Evolutionary conservation across 805 yeast genomes (phyloP).

Genomic region (Wickerhamiella azyma): DNA sequence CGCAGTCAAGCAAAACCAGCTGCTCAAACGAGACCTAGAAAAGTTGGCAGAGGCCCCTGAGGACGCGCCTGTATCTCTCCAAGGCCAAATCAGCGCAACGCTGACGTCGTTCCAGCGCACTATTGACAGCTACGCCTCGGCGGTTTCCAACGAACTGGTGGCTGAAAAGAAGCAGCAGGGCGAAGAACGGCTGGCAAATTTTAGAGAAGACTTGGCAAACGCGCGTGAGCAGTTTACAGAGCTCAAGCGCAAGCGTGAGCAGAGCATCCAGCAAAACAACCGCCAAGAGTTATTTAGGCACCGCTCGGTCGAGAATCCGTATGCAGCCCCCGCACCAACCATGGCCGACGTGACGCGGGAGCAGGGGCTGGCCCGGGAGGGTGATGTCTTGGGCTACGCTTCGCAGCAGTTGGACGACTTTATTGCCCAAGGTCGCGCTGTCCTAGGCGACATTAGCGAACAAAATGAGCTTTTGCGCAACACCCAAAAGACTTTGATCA

Average conservation of each 20-base stretch:
- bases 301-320: slow-evolving; percentile 28
- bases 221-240: slow-evolving; percentile 38
- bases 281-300: slow-evolving; percentile 45
- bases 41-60: slow-evolving; percentile 44
- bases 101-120: slow-evolving; percentile 64
- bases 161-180: slow-evolving; percentile 43
- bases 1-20: slow-evolving; percentile 72
- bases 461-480: slow-evolving; percentile 61
- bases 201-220: slow-evolving; percentile 32
- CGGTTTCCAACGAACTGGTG: slow-evolving; percentile 45
- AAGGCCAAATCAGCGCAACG: slow-evolving; percentile 66
- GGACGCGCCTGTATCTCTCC: slow-evolving; percentile 60
- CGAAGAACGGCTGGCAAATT: slow-evolving; percentile 44
- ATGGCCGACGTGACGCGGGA: slow-evolving; percentile 26
- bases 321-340: slow-evolving; percentile 12
- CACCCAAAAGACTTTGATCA: slow-evolving; percentile 50
- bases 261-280: slow-evolving; percentile 32
- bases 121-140: slow-evolving; percentile 48
- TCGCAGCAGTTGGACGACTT: slow-evolving; percentile 78
- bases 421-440: slow-evolving; percentile 73
- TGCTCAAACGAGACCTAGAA: slow-evolving; percentile 53
- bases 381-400: slow-evolving; percentile 43
- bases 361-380: slow-evolving; percentile 61
- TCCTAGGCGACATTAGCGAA: slow-evolving; percentile 72
- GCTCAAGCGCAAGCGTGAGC: slow-evolving; percentile 46